Percentiles rank a stretch among this genome's conserved stretches.
These are phyloP conservation scores for Nitzschia sp. DNA, from an alignment of 108 stramenopile species.

Conservation along the genomic window DNA sequence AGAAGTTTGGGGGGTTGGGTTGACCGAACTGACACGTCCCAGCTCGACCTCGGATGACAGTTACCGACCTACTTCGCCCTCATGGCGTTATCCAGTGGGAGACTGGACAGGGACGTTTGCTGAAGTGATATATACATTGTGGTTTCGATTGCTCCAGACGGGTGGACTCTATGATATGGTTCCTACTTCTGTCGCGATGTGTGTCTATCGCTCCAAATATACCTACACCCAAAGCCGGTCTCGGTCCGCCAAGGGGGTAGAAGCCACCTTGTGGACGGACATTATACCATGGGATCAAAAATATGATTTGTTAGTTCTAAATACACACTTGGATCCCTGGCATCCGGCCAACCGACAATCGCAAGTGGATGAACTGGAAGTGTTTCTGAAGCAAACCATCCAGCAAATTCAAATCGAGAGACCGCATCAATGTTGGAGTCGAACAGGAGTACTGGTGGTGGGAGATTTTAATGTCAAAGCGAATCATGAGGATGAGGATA, in stretches of 20 bases:
- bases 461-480: slow-evolving; percentile 40
- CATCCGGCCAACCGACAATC: slow-evolving; percentile 7
- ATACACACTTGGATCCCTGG: slow-evolving; percentile 37
- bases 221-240: slow-evolving; percentile 27
- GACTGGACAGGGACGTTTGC: neutral
- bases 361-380: slow-evolving; percentile 21
- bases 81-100: neutral
- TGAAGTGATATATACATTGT: slow-evolving; percentile 24
- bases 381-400: slow-evolving; percentile 19
- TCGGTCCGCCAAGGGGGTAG: slow-evolving; percentile 27
- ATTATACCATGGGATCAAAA: slow-evolving; percentile 14
- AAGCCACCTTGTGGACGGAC: slow-evolving; percentile 33
- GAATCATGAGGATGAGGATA: neutral
- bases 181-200: neutral
- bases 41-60: neutral
- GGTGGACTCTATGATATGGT: slow-evolving; percentile 28
- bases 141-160: slow-evolving; percentile 22
- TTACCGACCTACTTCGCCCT: neutral
- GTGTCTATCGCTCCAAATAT: slow-evolving; percentile 28
- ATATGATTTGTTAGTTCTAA: slow-evolving; percentile 19
- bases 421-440: slow-evolving; percentile 1
- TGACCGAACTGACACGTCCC: slow-evolving; percentile 7
- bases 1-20: slow-evolving; percentile 34
- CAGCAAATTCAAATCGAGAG: slow-evolving; percentile 5
- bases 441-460: slow-evolving; percentile 28